Evolutionary conservation across 352 stramenopile genomes (phyloP), one percentile per base, ranked within the genome.

Genomic region (Phytophthora pseudosyringae): DNA sequence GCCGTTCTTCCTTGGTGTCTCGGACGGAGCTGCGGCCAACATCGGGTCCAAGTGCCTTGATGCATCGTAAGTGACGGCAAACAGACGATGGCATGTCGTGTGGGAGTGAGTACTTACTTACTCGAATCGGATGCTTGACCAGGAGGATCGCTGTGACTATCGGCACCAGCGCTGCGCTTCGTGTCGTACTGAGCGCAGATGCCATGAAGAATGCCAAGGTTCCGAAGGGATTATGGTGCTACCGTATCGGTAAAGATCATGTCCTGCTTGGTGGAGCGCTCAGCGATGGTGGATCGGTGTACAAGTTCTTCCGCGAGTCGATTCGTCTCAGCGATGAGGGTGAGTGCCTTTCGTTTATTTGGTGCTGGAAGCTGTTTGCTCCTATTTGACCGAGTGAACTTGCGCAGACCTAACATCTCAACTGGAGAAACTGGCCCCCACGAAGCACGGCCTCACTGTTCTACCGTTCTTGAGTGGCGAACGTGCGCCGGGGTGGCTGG

Each of bases 281-380:
- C n/a, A 98, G 94, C 32, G 96, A 99, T 74, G 96, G 96, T n/a
- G 96, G 94, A n/a, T 98, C 91, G n/a, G 77, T 98, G 7, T 94
- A 96, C 59, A 90, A 97, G 53, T 99, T 97, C 80, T 89, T 93
- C 47, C 71, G 81, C 39, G 74, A 94, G 12, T 85, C 89, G 8
- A 72, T 98, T 64, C 69, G 62, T 31, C 53, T 94, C 12, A 68
- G 62, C 7, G 61, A 83, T 18, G 64, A 85, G 47, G 79, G 82
- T 88, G 16, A 47, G 51, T 59, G 15, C 9, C 55, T 9, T 33
- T 38, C 38, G 21, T 13, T 26, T 58, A 10, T 56, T 25, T 29
- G 5, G 9, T 25, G 28, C 44, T 56, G 32, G 46, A 57, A 9
- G n/a, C 43, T 0, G 54, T n/a, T 16, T 25, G 41, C 16, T 31